Base-by-base conservation (phyloP, 331 rosid genomes). In the Erythrophleum ivorense region DNA sequence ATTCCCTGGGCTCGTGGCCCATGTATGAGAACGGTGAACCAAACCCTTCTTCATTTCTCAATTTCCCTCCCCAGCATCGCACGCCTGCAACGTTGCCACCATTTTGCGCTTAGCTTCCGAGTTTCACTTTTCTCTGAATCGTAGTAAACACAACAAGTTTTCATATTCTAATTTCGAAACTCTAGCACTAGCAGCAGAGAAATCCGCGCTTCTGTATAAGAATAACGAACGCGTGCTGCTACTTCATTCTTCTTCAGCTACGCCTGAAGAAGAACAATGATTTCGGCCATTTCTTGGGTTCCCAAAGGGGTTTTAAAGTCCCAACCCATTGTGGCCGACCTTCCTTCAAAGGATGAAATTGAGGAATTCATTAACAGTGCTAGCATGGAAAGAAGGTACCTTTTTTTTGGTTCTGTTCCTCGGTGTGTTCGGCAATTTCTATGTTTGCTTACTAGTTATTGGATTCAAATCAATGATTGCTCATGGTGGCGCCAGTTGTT, bases 231-330 rank as follows among this genome's bases (percentile, higher is more conserved):
- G 2, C 45, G 21, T 38, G 19, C 46, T 33, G 70, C 21, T 14
- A 14, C 45, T 15, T 6, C 16, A 5, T 15, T 34, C 38, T 34
- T 34, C 46, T 64, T 45, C 36, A 2, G 40, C 31, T 18, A 2
- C 24, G 73, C 19, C 12, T 21, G 48, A 24, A 16, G 46, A 11
- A 9, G 6, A 53, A 66, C n/a, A 8, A 89, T 92, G 98, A 93
- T 96, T 71, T 79, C 97, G 1, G 82, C 97, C 1, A 84, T 92
- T 70, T 88, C 91, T 2, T 95, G 98, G 98, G 73, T 95, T 15
- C 99, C 98, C 33, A 93, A 92, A 71, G 98, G 99, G 45, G 91
- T 80, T 62, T 71, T 88, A 0, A 92, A 86, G 84, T 79, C 94
- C 4, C 86, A 83, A 45, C 98, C 97, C 0, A 15, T 78, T 10